phyloP scores from a whole-genome alignment of 768 basidiomycete genomes.

The Boletus fagicola region DNA sequence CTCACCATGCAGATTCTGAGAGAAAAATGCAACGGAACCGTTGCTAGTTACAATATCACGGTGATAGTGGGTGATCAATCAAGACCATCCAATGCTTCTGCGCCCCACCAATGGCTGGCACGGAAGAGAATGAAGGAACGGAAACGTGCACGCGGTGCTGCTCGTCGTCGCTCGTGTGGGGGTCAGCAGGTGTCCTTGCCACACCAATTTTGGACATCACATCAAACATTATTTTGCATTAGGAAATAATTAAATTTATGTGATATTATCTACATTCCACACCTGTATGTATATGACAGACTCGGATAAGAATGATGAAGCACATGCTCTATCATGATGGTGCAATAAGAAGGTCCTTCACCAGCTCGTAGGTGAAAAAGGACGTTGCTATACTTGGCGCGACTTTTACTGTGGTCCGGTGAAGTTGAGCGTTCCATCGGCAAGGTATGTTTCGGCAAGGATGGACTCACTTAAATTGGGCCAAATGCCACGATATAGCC shows the following conservation, averaged over 20 bases:
- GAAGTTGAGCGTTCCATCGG: slow-evolving; percentile 5
- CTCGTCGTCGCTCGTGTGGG: slow-evolving; percentile 19
- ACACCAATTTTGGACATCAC: slow-evolving; percentile 10
- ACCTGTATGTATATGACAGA: background rate
- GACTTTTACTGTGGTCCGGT: slow-evolving; percentile 66
- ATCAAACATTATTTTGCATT: slow-evolving; percentile 9
- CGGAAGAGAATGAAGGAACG: slow-evolving; percentile 13
- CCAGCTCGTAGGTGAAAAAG: slow-evolving; percentile 80
- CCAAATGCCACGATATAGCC: slow-evolving; percentile 86
- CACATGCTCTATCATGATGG: slow-evolving; percentile 3
- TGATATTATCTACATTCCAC: slow-evolving; percentile 2
- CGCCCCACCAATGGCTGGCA: slow-evolving; percentile 6
- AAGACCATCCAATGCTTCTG: slow-evolving; percentile 26
- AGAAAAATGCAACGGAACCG: slow-evolving; percentile 10
- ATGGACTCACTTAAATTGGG: slow-evolving; percentile 72
- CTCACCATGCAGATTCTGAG: slow-evolving; percentile 27
- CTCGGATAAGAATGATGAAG: background rate
- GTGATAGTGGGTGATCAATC: slow-evolving; percentile 21
- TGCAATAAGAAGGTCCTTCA: slow-evolving; percentile 48
- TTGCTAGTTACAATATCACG: slow-evolving; percentile 1
- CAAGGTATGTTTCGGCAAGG: slow-evolving; percentile 2
- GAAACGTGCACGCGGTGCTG: slow-evolving; percentile 16
- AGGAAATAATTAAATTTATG: slow-evolving; percentile 5
- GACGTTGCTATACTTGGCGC: slow-evolving; percentile 86
- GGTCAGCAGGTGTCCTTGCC: background rate